Percentiles rank a stretch among this genome's conserved stretches.
phyloP scores from a whole-genome alignment of 106 monocot genomes.

The Triglochin maritima region DNA sequence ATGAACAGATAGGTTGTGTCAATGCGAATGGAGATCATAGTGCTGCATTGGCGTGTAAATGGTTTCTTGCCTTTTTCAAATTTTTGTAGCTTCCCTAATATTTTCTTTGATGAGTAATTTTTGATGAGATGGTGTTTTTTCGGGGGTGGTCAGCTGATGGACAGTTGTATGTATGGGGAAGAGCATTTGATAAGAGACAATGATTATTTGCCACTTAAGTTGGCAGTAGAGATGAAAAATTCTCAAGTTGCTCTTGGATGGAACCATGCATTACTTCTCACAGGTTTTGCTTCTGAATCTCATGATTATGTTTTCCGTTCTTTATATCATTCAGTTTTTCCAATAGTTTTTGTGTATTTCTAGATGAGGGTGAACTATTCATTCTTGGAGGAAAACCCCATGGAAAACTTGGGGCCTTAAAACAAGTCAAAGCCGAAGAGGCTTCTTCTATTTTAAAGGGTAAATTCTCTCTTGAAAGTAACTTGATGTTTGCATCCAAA shows the following conservation, averaged over 20 bases:
- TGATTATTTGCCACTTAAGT: constrained; percentile 4
- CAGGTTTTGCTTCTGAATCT: constrained; percentile 11
- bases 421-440: not conserved
- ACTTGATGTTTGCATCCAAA: not conserved
- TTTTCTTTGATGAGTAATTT: not conserved
- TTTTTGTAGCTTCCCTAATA: not conserved
- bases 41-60: constrained; percentile 14
- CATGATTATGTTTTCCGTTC: not conserved
- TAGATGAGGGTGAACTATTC: constrained; percentile 12
- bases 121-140: not conserved
- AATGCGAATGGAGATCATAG: constrained; percentile 21
- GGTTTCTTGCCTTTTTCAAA: not conserved
- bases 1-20: not conserved
- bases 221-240: constrained; percentile 2
- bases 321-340: not conserved
- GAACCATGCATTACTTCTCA: constrained; percentile 15
- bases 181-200: constrained; percentile 2
- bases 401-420: constrained; percentile 9
- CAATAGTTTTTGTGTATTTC: not conserved
- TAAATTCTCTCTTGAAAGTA: not conserved
- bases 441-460: not conserved
- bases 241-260: constrained; percentile 19
- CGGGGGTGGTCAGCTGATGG: constrained; percentile 9
- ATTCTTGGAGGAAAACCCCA: constrained; percentile 18
- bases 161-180: constrained; percentile 16